These are phyloP conservation scores for Amaranthus palmeri DNA, from an alignment of 148 eudicot species.

Conservation along the genomic window DNA sequence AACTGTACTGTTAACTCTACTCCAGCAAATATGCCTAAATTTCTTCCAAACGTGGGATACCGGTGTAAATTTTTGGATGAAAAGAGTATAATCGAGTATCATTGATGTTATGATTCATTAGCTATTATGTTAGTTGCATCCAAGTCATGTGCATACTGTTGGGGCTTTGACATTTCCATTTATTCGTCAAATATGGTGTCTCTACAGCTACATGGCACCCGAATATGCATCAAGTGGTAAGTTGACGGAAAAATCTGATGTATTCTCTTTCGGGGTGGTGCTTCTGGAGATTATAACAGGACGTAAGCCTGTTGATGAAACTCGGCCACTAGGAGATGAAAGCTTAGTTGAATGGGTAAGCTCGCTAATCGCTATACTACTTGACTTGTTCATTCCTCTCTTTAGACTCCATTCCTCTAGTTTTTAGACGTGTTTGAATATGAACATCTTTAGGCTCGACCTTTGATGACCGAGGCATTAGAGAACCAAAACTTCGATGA, in stretches of 20 bases:
- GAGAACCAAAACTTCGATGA: slow-evolving; percentile 65
- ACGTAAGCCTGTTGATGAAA: slow-evolving; percentile 83
- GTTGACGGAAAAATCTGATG: slow-evolving; percentile 92
- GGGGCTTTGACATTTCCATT: neutral
- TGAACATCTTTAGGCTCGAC: slow-evolving; percentile 60
- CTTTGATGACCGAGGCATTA: slow-evolving; percentile 71
- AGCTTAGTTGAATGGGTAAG: slow-evolving; percentile 99
- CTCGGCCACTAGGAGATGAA: slow-evolving; percentile 85
- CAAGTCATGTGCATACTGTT: neutral
- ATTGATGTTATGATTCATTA: too few species aligned
- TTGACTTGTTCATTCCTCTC: neutral
- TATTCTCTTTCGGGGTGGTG: slow-evolving; percentile 90
- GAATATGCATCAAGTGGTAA: slow-evolving; percentile 96
- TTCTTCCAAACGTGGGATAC: too few species aligned
- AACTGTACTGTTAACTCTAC: too few species aligned
- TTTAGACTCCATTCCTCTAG: neutral
- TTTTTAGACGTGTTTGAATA: neutral
- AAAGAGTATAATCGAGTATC: too few species aligned
- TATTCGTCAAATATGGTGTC: neutral
- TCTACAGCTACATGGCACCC: slow-evolving; percentile 88
- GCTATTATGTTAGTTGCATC: neutral
- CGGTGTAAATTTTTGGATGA: too few species aligned
- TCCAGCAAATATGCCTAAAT: too few species aligned
- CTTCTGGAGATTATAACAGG: slow-evolving; percentile 90
- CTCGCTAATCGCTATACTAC: slow-evolving; percentile 1